Evolutionary conservation across 116 monocot species (phyloP), one percentile per base, ranked within the genome.

Genomic region (Papilionanthe hybrid): DNA sequence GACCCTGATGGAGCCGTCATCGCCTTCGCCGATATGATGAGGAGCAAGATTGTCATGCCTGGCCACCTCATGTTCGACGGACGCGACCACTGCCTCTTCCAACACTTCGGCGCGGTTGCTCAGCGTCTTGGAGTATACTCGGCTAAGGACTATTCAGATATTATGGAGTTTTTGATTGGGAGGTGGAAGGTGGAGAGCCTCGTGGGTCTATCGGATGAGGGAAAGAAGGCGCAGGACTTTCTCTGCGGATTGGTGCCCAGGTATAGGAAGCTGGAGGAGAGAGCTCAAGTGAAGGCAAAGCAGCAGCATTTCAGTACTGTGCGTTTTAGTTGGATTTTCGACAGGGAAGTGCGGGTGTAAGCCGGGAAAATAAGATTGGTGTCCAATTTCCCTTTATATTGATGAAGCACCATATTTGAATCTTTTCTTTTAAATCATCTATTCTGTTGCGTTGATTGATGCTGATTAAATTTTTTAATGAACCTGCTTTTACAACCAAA

Each of bases 291-390:
- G 20, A 75, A 12, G 65, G 55, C 58, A 0, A 81, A 75, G 42
- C 74, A 60, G 60, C n/a, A 63, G 42, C 1, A 8, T 9, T n/a
- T n/a, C 47, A 75, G n/a, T 8, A 18, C 7, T 7, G 43, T 55
- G 47, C 75, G 60, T 47, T 81, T 81, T 42, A 81, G 81, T 48
- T 81, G 81, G 81, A 65, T 81, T 65, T 75, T 60, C 29, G 81
- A 81, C 65, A 60, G 81, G 65, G 43, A 81, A 29, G 75, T 78
- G 43, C 75, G 9, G 22, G 25, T 78, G 60, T 81, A 47, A 81
- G 13, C 53, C 17, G 15, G 4, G 13, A 2, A 15, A 53, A 2
- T 0, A 10, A 49, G 12, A 49, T 49, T 49, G 13, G 12, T 11
- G 12, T 49, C 12, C 10, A 12, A 53, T 53, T 53, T 15, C 15